Evolutionary conservation across 1,284 basidiomycete species (phyloP), one percentile per base, ranked within the genome.

Genomic region (Mycena citricolor): DNA sequence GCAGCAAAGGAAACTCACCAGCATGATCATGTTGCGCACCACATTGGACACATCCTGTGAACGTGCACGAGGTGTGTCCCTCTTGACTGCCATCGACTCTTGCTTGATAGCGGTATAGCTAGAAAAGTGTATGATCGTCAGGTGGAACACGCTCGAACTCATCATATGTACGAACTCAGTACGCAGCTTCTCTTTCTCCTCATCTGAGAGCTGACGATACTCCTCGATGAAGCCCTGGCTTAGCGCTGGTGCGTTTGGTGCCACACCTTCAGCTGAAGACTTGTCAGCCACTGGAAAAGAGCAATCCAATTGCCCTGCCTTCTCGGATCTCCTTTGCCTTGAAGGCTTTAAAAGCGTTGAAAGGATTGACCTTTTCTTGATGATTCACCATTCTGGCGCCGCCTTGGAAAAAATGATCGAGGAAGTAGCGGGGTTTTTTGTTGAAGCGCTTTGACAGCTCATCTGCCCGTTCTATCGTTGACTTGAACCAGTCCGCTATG

Each of bases 391-490:
- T 31, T 4, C 21, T 28, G 1, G 40, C 29, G 20, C 49, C 45
- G 5, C 45, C 41, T n/a, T 51, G 44, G 35, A 47, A 51, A 11
- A 51, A 34, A 12, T 39, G 16, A 25, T 51, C 49, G n/a, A 48
- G 24, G 19, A 51, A 51, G 20, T 47, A 47, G n/a, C 44, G 39
- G 4, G n/a, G 32, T 21, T 30, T 50, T 34, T 24, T 37, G 21
- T 46, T 32, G 16, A 32, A 51, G 5, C 6, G n/a, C 7, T 17
- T 4, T 8, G 16, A 35, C 11, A 44, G 30, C n/a, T 38, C 30
- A 13, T 5, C 22, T 5, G 42, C 42, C 28, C 17, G 33, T 17
- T 7, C 25, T 4, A 14, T 25, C 32, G 24, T 28, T 22, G 8
- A 28, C n/a, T n/a, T 19, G 14, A 24, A 17, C 39, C 31, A 42